These are phyloP conservation scores for Beauveria varroae DNA, from an alignment of 2,329 filamentous ascomycete species.

Conservation along the genomic window DNA sequence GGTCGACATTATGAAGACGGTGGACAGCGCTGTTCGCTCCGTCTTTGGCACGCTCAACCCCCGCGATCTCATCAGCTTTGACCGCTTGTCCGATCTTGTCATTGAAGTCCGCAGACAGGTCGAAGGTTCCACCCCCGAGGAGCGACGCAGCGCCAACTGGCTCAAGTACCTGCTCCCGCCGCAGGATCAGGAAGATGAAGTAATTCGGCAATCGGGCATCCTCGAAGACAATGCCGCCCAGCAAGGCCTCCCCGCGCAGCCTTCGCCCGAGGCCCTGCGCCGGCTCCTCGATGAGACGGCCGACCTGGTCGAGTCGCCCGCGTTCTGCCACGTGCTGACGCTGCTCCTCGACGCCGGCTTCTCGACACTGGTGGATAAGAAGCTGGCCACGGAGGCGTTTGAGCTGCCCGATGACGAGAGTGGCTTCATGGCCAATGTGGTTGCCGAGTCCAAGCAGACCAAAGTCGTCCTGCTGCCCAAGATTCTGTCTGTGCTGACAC, in stretches of 20 bases:
- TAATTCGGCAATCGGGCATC: constrained; percentile 82
- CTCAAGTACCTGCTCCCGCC: constrained; percentile 77
- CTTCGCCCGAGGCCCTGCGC: constrained; percentile 56
- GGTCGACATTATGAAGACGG: constrained; percentile 71
- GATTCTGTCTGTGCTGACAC: constrained; percentile 79
- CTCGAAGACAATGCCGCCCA: constrained; percentile 39
- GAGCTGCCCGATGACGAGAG: constrained; percentile 37
- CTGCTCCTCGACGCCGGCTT: constrained; percentile 84
- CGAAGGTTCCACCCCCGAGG: constrained; percentile 52
- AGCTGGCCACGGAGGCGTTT: constrained; percentile 72
- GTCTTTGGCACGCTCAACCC: constrained; percentile 87
- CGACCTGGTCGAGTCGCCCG: constrained; percentile 88
- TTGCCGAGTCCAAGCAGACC: constrained; percentile 43
- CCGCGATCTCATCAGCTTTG: constrained; percentile 77
- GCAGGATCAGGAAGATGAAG: constrained; percentile 67
- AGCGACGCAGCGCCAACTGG: constrained; percentile 54
- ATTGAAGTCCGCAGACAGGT: constrained; percentile 77
- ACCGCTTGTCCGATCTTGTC: constrained; percentile 71
- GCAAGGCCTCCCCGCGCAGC: constrained; percentile 28
- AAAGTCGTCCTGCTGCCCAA: constrained; percentile 72
- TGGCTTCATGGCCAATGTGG: constrained; percentile 37
- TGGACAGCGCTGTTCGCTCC: constrained; percentile 78
- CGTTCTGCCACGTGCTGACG: constrained; percentile 79
- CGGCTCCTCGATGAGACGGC: constrained; percentile 91
- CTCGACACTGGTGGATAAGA: constrained; percentile 72